Percentiles rank a stretch among this genome's conserved stretches.
These are phyloP conservation scores for Trichosporon ovoides DNA, from an alignment of 1,284 basidiomycete genomes.

Conservation along the genomic window DNA sequence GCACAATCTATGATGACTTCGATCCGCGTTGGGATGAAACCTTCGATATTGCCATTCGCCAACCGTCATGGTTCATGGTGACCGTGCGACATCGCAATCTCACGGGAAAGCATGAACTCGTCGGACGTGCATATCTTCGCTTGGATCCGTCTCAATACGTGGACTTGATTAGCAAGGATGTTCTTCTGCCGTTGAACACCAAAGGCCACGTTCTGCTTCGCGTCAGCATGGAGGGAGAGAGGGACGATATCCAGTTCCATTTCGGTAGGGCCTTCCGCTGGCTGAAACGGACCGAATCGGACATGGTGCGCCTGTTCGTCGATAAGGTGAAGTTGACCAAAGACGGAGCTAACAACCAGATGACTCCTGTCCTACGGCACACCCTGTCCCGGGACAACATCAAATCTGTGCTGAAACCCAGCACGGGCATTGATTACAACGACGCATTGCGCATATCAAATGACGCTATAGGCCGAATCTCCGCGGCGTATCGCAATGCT, in stretches of 20 bases:
- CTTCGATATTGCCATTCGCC: constrained; percentile 79
- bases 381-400: constrained; percentile 74
- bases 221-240: constrained; percentile 97
- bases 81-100: constrained; percentile 86
- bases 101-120: constrained; percentile 82
- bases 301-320: constrained; percentile 94
- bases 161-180: constrained; percentile 83
- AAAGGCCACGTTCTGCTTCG: constrained; percentile 74
- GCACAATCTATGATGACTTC: constrained; percentile 88
- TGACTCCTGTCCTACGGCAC: constrained; percentile 89
- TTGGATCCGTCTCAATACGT: constrained; percentile 83
- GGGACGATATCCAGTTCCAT: constrained; percentile 96
- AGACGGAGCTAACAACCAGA: constrained; percentile 54
- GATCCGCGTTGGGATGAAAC: constrained; percentile 96
- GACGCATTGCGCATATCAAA: constrained; percentile 51
- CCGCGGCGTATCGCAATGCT: constrained; percentile 71
- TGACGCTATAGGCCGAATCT: constrained; percentile 58
- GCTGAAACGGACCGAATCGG: constrained; percentile 85
- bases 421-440: constrained; percentile 65
- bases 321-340: constrained; percentile 79
- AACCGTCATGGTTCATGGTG: constrained; percentile 89
- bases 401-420: constrained; percentile 66
- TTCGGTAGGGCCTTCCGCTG: constrained; percentile 94
- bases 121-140: constrained; percentile 87
- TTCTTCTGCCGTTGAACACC: constrained; percentile 83